Conservation (phyloP, 176 grass and related monocot genomes). For the Rhynchospora tenuis region DNA sequence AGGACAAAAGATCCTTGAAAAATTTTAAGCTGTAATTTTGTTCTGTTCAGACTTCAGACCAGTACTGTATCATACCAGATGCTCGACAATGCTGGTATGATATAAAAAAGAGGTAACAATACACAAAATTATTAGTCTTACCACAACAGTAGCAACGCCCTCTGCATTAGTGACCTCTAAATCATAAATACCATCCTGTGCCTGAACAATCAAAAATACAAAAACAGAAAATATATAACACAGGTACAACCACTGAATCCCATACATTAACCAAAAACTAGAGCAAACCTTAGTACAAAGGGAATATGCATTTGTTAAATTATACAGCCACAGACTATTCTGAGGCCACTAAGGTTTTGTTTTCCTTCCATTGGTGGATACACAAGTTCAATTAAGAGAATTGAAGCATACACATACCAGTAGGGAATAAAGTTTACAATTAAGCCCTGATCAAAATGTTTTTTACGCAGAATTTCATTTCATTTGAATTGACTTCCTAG, state of each 20-base stretch:
- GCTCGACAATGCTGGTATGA: background rate
- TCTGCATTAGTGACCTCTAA: background rate
- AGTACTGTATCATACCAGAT: background rate
- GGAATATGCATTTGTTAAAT: background rate
- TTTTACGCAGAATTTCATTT: too few relatives aligned
- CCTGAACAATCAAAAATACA: background rate
- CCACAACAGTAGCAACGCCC: background rate
- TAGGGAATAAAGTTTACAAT: background rate
- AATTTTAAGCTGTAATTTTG: background rate
- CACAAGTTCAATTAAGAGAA: constrained; percentile 1
- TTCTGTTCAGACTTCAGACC: background rate
- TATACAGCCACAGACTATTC: background rate
- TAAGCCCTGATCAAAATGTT: too few relatives aligned
- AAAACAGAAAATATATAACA: background rate
- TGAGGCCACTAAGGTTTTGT: too few relatives aligned
- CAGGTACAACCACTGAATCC: background rate
- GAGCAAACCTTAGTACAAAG: background rate
- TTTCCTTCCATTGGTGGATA: background rate
- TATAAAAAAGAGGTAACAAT: background rate
- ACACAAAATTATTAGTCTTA: constrained; percentile 4
- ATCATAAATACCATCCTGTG: background rate
- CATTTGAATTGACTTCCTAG: too few relatives aligned
- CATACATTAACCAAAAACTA: background rate
- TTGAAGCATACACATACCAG: background rate
- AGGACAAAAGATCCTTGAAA: background rate